phyloP scores from a whole-genome alignment of 1,139 yeast genomes.

The Kodamaea derodonti region DNA sequence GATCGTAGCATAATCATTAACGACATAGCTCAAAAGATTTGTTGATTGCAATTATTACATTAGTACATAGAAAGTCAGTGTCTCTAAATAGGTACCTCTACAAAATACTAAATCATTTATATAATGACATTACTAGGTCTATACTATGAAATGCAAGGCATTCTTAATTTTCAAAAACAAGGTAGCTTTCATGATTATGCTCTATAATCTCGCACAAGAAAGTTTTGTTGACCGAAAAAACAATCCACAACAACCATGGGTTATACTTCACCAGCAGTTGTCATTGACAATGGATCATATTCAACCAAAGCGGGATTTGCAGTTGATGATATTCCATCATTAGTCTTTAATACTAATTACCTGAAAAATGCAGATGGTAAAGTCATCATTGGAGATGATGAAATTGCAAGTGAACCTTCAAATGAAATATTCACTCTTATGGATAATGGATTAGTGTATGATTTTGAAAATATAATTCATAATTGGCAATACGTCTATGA shows the following conservation, averaged over 20 bases:
- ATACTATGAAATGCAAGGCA: too few relatives aligned
- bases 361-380: conserved; percentile 15
- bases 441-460: conserved; percentile 63
- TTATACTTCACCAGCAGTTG: conserved; percentile 52
- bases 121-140: too few relatives aligned
- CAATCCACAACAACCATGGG: conserved; percentile 19
- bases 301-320: conserved; percentile 71
- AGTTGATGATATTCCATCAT: conserved; percentile 58
- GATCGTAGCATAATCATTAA: too few relatives aligned
- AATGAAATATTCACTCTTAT: conserved; percentile 59
- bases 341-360: conserved; percentile 57
- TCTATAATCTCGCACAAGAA: too few relatives aligned
- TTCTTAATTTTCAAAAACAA: too few relatives aligned
- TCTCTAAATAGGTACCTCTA: too few relatives aligned
- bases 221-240: not conserved
- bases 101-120: too few relatives aligned
- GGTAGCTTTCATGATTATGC: too few relatives aligned
- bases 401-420: conserved; percentile 37
- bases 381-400: conserved; percentile 49
- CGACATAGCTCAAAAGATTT: too few relatives aligned
- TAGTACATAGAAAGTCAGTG: too few relatives aligned
- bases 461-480: conserved; percentile 56
- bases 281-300: conserved; percentile 65
- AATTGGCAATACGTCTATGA: conserved; percentile 60
- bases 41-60: too few relatives aligned